Evolutionary conservation across 495 filamentous ascomycete genomes (phyloP).

Genomic region (Trichocladium antarcticum): DNA sequence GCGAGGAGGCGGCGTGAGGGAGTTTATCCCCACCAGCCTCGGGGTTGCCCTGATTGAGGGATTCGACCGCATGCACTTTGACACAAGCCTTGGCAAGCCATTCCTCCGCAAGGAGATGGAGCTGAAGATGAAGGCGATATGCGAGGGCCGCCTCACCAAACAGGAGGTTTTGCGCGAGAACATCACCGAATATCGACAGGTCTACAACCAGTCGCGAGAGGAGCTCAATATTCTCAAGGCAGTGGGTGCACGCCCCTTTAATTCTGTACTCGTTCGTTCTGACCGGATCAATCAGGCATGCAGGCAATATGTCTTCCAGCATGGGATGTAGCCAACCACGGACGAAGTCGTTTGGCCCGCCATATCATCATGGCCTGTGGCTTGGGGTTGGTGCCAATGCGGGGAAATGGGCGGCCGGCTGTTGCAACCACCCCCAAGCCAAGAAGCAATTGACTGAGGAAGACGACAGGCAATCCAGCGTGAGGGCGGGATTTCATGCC

Average conservation of each 20-base stretch:
- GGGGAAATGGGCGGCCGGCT: too few species aligned
- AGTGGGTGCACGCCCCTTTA: constrained; percentile 36
- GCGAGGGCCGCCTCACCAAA: constrained; percentile 67
- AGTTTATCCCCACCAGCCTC: constrained; percentile 83
- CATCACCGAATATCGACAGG: constrained; percentile 70
- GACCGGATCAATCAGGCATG: constrained; percentile 32
- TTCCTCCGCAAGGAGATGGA: constrained; percentile 98
- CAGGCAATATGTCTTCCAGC: constrained; percentile 36
- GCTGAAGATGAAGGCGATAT: constrained; percentile 85
- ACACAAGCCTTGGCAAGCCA: constrained; percentile 88
- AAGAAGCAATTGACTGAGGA: background rate
- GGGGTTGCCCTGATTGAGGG: constrained; percentile 87
- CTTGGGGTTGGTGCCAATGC: background rate
- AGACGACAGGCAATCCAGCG: background rate
- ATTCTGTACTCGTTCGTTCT: constrained; percentile 7
- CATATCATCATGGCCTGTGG: too few species aligned
- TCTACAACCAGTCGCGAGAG: constrained; percentile 65
- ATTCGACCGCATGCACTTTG: constrained; percentile 82
- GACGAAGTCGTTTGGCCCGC: background rate
- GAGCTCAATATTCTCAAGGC: constrained; percentile 65
- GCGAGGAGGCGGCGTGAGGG: constrained; percentile 53
- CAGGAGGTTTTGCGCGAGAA: constrained; percentile 67
- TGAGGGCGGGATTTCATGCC: constrained; percentile 1
- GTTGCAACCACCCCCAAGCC: too few species aligned
- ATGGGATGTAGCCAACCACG: constrained; percentile 6